A percentile compares a stretch with the other conserved stretches of the same genome.
Conservation (phyloP, 1,284 basidiomycete species). For the Erythrobasidium hasegawianum region DNA sequence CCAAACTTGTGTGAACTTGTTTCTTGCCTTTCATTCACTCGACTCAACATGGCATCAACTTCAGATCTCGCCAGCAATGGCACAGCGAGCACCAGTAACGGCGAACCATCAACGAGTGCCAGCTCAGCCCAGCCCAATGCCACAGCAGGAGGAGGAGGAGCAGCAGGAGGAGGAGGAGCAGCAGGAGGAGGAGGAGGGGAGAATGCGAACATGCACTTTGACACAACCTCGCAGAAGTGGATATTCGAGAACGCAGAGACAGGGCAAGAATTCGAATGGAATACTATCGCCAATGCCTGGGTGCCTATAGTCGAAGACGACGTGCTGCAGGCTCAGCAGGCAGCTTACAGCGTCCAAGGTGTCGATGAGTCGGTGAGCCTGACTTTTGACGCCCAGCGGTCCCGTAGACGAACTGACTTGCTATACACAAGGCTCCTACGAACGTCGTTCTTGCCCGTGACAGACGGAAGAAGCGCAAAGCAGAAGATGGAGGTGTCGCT, state of each 20-base stretch:
- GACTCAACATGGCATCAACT: too few species aligned
- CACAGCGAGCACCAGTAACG: background rate
- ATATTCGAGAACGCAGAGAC: constrained; percentile 77
- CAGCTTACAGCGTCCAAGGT: constrained; percentile 80
- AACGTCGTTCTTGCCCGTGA: constrained; percentile 72
- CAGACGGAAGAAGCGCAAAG: constrained; percentile 41
- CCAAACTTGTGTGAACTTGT: too few species aligned
- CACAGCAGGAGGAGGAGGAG: too few species aligned
- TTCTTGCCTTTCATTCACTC: too few species aligned
- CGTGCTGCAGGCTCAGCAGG: constrained; percentile 77
- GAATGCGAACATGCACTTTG: constrained; percentile 57
- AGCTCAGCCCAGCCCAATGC: too few species aligned
- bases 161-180: too few species aligned
- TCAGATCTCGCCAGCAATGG: background rate
- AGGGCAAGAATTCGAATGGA: constrained; percentile 84
- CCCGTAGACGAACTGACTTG: too few species aligned
- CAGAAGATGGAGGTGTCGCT: background rate
- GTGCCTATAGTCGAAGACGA: constrained; percentile 81
- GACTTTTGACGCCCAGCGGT: too few species aligned
- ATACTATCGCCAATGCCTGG: constrained; percentile 69
- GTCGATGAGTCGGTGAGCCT: constrained; percentile 79
- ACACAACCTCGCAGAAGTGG: constrained; percentile 71
- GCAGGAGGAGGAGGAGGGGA: too few species aligned
- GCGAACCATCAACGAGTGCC: background rate
- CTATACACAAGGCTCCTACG: constrained; percentile 78